Base-by-base conservation (phyloP, 129 eudicot genomes). In the Flaveria linearis region DNA sequence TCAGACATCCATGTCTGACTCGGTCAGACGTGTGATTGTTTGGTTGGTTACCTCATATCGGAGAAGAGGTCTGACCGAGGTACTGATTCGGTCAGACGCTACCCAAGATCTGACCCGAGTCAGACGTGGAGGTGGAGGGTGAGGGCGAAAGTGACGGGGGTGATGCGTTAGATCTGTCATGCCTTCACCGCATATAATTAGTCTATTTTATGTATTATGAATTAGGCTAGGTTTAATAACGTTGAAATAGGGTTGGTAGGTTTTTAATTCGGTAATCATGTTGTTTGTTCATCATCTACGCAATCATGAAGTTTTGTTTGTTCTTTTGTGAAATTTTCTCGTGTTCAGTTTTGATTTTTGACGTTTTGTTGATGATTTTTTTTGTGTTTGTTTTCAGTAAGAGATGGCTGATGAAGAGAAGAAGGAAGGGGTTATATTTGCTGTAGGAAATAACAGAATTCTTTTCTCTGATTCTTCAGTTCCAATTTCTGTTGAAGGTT, bases 401-500 rank as follows among this genome's bases (percentile, higher is more conserved):
- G 69, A 79, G 28, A 69, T 72, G 85, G 91, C 69, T 57, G 87
- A 85, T 76, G 83, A 62, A 22, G 80, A 56, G 76, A 50, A 68
- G 60, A 58, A 81, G 57, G 90, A 82, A 64, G 96, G 79, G 67
- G 87, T 84, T 57, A 53, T 83, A 52, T 78, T 85, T 61, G 84
- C 78, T 25, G 68, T 88, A 23, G 93, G 86, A 79, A 78, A 82
- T 42, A 85, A 68, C 80, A 42, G 76, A 83, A 49, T 84, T 57
- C 81, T 86, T 33, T 79, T 80, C 78, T 85, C 89, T 28, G 71
- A 83, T 86, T 79, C 93, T 52, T 84, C 93, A 7, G 73, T 88
- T 51, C 66, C 89, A 30, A 81, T 88, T 73, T 82, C 97, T 46
- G 69, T 85, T 45, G 78, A 88, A 80, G 97, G 97, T 88, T n/a